Base-by-base conservation (phyloP, 2,329 filamentous ascomycete genomes). In the Dactylellina sp. region DNA sequence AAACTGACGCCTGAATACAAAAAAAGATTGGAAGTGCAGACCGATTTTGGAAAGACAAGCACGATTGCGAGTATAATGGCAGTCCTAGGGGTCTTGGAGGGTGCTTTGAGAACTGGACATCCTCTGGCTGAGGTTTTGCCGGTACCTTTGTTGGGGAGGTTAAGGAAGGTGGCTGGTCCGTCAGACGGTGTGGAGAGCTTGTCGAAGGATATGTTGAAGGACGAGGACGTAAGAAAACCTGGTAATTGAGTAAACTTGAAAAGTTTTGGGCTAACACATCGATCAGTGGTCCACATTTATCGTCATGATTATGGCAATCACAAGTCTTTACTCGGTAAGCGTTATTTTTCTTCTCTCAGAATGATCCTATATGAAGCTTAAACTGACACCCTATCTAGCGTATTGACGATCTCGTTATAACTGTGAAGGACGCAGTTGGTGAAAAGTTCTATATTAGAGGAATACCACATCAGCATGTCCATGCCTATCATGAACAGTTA, bases 1-100 rank as follows among this genome's bases (percentile, higher is more conserved):
- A 78, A 79, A 0, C 75, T 83, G 0, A 82, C 84, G 0, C 77
- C 78, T 1, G 76, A 81, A 0, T 79, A 84, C 1, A 84, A 84
- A 44, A 76, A 78, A 1, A 81, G 83, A 0, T 79, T 86, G 0
- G 78, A 80, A 0, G 79, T 76, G 0, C 77, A 79, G 0, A 79
- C 80, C 0, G 84, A 84, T 0, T 77, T 85, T 0, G 76, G 82
- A 0, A 82, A 84, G 28, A 81, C 84, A 14, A 78, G 79, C 0
- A 79, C 79, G n/a, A 82, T 86, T 7, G 84, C 82, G 2, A 84
- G 85, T 25, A 75, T 84, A 56, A 86, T 86, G 84, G 83, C 83
- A 0, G 83, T 85, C 1, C 76, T 86, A 0, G 80, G 79, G 0
- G 81, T 85, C 1, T 77, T 84, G 5, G 83, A 85, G 53, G 83